A percentile compares a stretch with the other conserved stretches of the same genome.
These are phyloP conservation scores for Emmonsiellopsis sp. DNA, from an alignment of 2,329 filamentous ascomycete species.

Conservation along the genomic window DNA sequence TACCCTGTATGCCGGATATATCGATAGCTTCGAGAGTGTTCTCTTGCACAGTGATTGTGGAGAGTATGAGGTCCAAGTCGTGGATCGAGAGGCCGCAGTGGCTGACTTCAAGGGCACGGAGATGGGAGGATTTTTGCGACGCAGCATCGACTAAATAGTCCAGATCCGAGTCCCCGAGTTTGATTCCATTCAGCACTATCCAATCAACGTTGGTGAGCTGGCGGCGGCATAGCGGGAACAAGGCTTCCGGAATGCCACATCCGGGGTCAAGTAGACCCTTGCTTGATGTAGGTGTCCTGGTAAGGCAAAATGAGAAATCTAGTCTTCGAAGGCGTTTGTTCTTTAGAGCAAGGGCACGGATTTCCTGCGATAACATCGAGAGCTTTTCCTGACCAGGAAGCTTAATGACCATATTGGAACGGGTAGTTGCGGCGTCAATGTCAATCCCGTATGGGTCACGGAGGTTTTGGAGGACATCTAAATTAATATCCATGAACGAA, in stretches of 20 bases:
- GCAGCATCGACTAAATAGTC: constrained; percentile 59
- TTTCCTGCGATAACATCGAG: constrained; percentile 57
- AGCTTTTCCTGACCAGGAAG: constrained; percentile 44
- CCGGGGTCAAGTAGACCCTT: constrained; percentile 47
- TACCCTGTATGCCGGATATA: constrained; percentile 57
- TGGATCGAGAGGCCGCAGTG: constrained; percentile 47
- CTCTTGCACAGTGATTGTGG: constrained; percentile 55
- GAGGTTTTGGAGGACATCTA: constrained; percentile 56
- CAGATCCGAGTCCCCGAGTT: constrained; percentile 60
- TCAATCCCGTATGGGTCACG: constrained; percentile 53
- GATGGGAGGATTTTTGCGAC: constrained; percentile 53
- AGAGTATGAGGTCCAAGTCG: constrained; percentile 49
- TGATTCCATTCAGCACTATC: constrained; percentile 59
- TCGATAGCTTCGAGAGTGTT: constrained; percentile 58
- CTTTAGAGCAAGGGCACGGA: constrained; percentile 57
- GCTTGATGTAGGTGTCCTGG: constrained; percentile 43
- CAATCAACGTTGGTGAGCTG: constrained; percentile 62
- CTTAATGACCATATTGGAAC: constrained; percentile 47
- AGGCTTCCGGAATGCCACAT: constrained; percentile 59
- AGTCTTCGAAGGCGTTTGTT: constrained; percentile 53
- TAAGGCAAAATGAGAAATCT: constrained; percentile 56
- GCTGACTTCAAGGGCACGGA: constrained; percentile 59
- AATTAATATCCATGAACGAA: constrained; percentile 54
- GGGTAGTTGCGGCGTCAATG: constrained; percentile 51
- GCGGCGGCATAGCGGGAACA: constrained; percentile 58